Evolutionary conservation across 139 green algal genomes (phyloP), one percentile per base, ranked within the genome.

Genomic region (Parachlorella kessleri): DNA sequence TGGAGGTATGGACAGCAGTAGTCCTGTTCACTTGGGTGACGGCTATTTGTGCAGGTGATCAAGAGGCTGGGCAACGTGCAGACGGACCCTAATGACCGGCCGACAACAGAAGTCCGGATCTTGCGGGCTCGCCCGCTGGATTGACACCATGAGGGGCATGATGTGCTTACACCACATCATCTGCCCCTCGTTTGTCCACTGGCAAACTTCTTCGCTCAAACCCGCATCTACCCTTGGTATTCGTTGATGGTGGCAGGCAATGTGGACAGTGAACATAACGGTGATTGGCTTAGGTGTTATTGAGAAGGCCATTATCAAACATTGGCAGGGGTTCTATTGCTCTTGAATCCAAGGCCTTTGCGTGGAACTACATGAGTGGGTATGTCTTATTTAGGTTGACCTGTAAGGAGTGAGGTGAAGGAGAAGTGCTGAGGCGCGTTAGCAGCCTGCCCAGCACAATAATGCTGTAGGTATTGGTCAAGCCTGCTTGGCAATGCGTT

Each of bases 1-100:
- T n/a, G n/a, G n/a, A n/a, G n/a, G n/a, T n/a, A n/a, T n/a, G n/a
- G n/a, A n/a, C n/a, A n/a, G n/a, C n/a, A n/a, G n/a, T n/a, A n/a
- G n/a, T n/a, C n/a, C n/a, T n/a, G n/a, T n/a, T n/a, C n/a, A n/a
- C n/a, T n/a, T n/a, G n/a, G n/a, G n/a, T n/a, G n/a, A n/a, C n/a
- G n/a, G n/a, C n/a, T n/a, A n/a, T n/a, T n/a, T n/a, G 97, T 99
- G 96, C 79, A 85, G 5, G 90, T 96, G 0, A 81, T 99, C 7
- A 94, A 98, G 86, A 87, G 93, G 10, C 76, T 98, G 35, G 93
- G 94, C 68, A 96, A 93, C 76, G 92, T 98, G 68, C 86, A 94
- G 71, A 91, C 88, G 2, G 87, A 91, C 38, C 87, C 85, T 37
- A 90, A 69, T 26, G 94, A 98, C 83, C 83, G 91, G 40, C 93